phyloP scores from a whole-genome alignment of 2,329 filamentous ascomycete species.

The Botrytis elliptica region DNA sequence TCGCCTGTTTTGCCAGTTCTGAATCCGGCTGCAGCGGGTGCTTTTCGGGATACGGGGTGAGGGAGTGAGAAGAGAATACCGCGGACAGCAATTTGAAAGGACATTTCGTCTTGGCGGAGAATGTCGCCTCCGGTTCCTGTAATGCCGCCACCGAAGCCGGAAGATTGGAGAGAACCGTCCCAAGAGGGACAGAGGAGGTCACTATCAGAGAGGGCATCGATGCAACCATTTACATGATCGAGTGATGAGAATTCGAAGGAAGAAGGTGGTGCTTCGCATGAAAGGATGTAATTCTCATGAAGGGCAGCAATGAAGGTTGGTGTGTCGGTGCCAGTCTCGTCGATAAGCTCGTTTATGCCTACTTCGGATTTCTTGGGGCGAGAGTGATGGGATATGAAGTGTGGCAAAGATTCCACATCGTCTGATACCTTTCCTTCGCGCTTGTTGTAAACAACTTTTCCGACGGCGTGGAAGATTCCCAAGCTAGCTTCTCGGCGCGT shows the following conservation, averaged over 20 bases:
- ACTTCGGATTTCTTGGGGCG: constrained; percentile 65
- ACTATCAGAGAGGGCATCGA: constrained; percentile 81
- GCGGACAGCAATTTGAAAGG: constrained; percentile 85
- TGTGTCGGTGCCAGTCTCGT: constrained; percentile 90
- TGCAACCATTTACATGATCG: constrained; percentile 79
- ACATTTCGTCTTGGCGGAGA: constrained; percentile 88
- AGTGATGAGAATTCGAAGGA: constrained; percentile 60
- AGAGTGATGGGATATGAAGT: constrained; percentile 55
- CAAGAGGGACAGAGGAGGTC: constrained; percentile 79
- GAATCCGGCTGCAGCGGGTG: constrained; percentile 39
- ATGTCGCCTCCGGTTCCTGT: constrained; percentile 65
- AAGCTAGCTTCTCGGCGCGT: constrained; percentile 85
- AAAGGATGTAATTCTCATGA: constrained; percentile 90
- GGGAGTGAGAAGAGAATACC: constrained; percentile 85
- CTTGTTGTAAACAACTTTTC: constrained; percentile 96
- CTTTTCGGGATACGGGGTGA: constrained; percentile 74
- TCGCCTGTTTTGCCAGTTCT: constrained; percentile 50
- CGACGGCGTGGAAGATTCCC: constrained; percentile 93
- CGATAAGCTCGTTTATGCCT: constrained; percentile 72
- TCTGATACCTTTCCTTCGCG: constrained; percentile 56
- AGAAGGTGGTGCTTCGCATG: constrained; percentile 63
- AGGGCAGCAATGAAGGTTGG: constrained; percentile 86
- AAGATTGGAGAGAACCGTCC: constrained; percentile 64
- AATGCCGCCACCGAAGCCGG: constrained; percentile 50
- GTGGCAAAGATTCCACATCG: constrained; percentile 56